Evolutionary conservation across 768 basidiomycete genomes (phyloP).

Genomic region (Tylopilus vinaceipallidus): DNA sequence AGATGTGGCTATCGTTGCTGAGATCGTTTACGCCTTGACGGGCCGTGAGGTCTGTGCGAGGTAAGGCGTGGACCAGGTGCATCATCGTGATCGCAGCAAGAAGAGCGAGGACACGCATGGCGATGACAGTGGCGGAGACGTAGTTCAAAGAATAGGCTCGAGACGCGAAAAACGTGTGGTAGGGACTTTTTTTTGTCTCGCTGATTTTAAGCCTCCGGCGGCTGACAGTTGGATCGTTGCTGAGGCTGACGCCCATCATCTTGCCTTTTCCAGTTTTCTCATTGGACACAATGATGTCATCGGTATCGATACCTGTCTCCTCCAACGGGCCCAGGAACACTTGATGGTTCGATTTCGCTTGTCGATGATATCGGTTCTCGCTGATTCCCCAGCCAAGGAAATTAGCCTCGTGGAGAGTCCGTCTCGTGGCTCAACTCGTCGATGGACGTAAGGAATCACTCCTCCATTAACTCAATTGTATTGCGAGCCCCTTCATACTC

Average conservation of each 20-base stretch:
- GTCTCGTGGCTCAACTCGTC: background rate
- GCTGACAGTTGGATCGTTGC: constrained; percentile 18
- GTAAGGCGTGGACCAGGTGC: constrained; percentile 18
- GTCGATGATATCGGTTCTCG: background rate
- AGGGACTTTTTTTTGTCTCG: background rate
- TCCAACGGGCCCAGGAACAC: no score
- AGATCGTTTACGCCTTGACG: constrained; percentile 15
- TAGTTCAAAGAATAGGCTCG: constrained; percentile 6
- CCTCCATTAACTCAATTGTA: background rate
- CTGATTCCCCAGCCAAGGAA: background rate
- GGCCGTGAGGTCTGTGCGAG: constrained; percentile 24
- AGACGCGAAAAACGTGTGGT: background rate
- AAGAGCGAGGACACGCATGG: constrained; percentile 26
- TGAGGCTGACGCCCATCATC: constrained; percentile 18
- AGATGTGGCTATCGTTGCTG: constrained; percentile 21
- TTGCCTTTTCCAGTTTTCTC: background rate
- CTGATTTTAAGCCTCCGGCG: constrained; percentile 21
- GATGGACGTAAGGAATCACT: background rate
- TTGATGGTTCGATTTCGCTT: background rate
- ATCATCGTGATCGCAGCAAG: constrained; percentile 27
- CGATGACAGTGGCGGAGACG: constrained; percentile 16
- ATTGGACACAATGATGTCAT: no score
- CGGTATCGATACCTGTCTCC: no score
- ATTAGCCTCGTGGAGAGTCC: background rate
- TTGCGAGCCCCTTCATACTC: background rate